Evolutionary conservation across 1,139 yeast genomes (phyloP).

Genomic region (Candida sanyaensis): DNA sequence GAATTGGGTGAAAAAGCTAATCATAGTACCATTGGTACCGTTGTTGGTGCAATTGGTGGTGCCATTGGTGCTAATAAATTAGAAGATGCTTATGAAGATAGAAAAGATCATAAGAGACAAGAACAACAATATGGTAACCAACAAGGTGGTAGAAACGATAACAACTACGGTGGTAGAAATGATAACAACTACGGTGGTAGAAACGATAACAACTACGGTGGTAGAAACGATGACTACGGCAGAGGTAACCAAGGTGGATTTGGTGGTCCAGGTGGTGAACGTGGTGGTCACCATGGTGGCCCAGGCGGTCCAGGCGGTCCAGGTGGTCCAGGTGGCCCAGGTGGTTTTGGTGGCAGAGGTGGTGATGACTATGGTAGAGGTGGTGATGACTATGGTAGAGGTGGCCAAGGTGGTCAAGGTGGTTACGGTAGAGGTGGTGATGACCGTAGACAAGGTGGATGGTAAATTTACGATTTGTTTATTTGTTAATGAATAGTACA

Average conservation of each 20-base stretch:
- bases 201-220: slow-evolving; percentile 13
- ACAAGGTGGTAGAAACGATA: slow-evolving; percentile 17
- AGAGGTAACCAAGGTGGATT: slow-evolving; percentile 1
- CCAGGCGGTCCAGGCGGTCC: slow-evolving; percentile 18
- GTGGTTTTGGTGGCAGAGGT: slow-evolving; percentile 13
- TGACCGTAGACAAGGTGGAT: slow-evolving; percentile 10
- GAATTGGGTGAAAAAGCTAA: slow-evolving; percentile 32
- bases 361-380: slow-evolving; percentile 10
- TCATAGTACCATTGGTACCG: slow-evolving; percentile 54
- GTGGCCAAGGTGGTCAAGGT: too few relatives aligned
- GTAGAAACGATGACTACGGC: slow-evolving; percentile 9
- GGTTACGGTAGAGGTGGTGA: neutral
- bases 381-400: slow-evolving; percentile 13
- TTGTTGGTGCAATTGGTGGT: slow-evolving; percentile 63
- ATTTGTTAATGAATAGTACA: neutral
- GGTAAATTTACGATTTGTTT: slow-evolving; percentile 3
- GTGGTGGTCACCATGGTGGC: slow-evolving; percentile 1
- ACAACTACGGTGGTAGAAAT: slow-evolving; percentile 13
- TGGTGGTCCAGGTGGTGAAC: slow-evolving; percentile 4
- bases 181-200: slow-evolving; percentile 9
- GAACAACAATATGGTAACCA: slow-evolving; percentile 9
- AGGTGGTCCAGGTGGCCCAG: slow-evolving; percentile 18
- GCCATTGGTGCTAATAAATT: slow-evolving; percentile 59
- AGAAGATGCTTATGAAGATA: slow-evolving; percentile 39
- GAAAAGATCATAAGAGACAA: slow-evolving; percentile 13